phyloP scores from a whole-genome alignment of 768 basidiomycete genomes.

The Termitomyces sp. region DNA sequence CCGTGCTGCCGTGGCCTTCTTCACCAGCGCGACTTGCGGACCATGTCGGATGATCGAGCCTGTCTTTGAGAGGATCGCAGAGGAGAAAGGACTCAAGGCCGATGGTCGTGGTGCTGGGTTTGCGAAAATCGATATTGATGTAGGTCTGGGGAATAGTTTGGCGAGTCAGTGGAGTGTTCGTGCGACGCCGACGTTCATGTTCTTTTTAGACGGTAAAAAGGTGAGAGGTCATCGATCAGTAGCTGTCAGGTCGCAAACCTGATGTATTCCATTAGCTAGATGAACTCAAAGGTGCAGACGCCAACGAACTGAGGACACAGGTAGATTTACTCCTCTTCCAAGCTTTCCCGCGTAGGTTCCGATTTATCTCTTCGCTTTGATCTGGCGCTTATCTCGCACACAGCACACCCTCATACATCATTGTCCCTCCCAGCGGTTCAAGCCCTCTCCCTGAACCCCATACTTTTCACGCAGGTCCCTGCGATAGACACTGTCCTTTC shows the following conservation, averaged over 20 bases:
- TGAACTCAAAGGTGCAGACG: conserved; percentile 71
- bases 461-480: conserved; percentile 71
- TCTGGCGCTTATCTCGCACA: neutral
- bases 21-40: conserved; percentile 70
- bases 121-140: conserved; percentile 76
- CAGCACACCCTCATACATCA: conserved; percentile 73
- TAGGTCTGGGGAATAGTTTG: conserved; percentile 57
- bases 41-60: conserved; percentile 86
- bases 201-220: conserved; percentile 77
- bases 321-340: conserved; percentile 70
- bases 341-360: conserved; percentile 71
- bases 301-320: conserved; percentile 64
- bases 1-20: conserved; percentile 73
- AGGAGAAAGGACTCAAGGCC: conserved; percentile 44
- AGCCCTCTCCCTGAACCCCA: conserved; percentile 64
- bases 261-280: conserved; percentile 37
- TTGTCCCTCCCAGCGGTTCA: conserved; percentile 56
- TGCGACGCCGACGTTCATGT: conserved; percentile 86
- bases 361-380: neutral
- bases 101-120: conserved; percentile 59
- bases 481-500: conserved; percentile 54
- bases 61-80: conserved; percentile 72
- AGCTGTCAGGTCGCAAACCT: neutral
- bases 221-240: conserved; percentile 27
- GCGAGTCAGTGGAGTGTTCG: conserved; percentile 60